Conservation (phyloP, 2,329 filamentous ascomycete species). For the Chaetomiaceae sp. region DNA sequence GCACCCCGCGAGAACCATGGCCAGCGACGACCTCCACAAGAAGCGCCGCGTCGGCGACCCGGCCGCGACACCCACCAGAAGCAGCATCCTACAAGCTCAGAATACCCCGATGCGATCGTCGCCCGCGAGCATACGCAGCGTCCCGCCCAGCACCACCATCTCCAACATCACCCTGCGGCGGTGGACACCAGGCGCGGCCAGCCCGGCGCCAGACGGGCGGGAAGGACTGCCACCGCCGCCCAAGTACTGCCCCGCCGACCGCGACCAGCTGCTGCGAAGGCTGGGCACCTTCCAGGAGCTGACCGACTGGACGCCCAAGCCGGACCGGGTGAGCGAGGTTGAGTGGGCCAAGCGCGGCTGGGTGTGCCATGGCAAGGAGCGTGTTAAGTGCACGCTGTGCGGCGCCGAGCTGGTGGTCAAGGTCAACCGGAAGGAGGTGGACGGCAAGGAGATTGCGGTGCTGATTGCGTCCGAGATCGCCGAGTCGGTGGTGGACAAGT, state of each 20-base stretch:
- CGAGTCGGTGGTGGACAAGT: conserved; percentile 68
- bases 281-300: conserved; percentile 87
- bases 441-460: conserved; percentile 51
- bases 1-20: conserved; percentile 22
- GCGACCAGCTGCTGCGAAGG: conserved; percentile 73
- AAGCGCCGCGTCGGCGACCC: conserved; percentile 48
- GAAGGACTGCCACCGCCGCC: conserved; percentile 39
- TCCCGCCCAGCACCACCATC: conserved; percentile 33
- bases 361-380: conserved; percentile 78
- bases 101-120: conserved; percentile 12
- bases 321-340: conserved; percentile 77
- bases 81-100: conserved; percentile 14
- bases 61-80: conserved; percentile 37
- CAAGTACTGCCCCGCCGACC: conserved; percentile 82
- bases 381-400: conserved; percentile 81
- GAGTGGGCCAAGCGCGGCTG: conserved; percentile 94
- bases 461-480: conserved; percentile 56
- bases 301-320: conserved; percentile 91
- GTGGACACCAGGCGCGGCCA: conserved; percentile 29
- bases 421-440: conserved; percentile 57
- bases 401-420: conserved; percentile 80
- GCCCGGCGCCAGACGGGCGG: conserved; percentile 14
- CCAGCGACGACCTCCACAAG: conserved; percentile 42
- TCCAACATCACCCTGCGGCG: conserved; percentile 42
- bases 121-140: conserved; percentile 22